Evolutionary conservation across 768 basidiomycete species (phyloP), one percentile per base, ranked within the genome.

Genomic region (Boletus reticulatus): DNA sequence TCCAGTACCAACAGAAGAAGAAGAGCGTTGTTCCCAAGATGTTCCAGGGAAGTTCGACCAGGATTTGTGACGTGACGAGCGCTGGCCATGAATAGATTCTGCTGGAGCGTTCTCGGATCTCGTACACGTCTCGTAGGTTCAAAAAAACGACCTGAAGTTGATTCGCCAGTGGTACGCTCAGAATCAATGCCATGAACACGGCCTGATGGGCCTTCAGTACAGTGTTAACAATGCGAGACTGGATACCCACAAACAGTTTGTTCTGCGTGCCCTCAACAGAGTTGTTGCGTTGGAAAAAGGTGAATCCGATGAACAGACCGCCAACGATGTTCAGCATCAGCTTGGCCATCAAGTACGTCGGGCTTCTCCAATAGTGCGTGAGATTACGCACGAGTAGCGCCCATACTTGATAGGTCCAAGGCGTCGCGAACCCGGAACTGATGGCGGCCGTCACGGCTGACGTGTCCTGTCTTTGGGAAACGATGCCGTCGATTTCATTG

Each of bases 1-100:
- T 84, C 82, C 82, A 87, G 69, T 79, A 88, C 86, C 86, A 89
- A 61, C 79, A 81, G 50, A 85, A 61, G 73, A 81, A 89, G 70
- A 84, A 78, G 13, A 88, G 52, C 0, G 77, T 73, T 1, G 84
- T 82, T 31, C 80, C 80, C 5, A 83, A 9, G 37, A 86, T 77
- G 57, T 85, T 85, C 81, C 82, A 85, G 2, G 84, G 84, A 1
- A 85, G 49, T 57, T 85, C 85, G 5, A 80, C 75, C 10, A 85
- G 60, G 43, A 86, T 72, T 62, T 81, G 80, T 0, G 84, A 75
- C 0, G 81, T 79, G 24, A 84, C 58, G 17, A 85, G 72, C 0
- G 83, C 82, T 1, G 78, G 75, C 86, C 85, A 88, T 53, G 76
- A 78, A 68, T 88, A 88, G 73, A 84, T 86, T 39, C 80, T 73